Base-by-base conservation (phyloP, 2,329 filamentous ascomycete species). In the Pseudocercospora crystallina region DNA sequence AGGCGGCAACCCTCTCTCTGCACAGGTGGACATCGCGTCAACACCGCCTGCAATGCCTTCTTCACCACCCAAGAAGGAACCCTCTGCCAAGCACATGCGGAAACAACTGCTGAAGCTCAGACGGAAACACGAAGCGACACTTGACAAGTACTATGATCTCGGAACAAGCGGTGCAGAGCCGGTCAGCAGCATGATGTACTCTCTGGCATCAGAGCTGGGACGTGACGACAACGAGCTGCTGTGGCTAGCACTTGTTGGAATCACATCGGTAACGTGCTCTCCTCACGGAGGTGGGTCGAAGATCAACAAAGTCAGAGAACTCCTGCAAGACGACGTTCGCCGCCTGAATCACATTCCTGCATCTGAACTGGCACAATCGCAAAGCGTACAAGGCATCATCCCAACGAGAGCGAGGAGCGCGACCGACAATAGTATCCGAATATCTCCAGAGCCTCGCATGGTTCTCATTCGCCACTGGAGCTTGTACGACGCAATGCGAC, bases 401-500 rank as follows among this genome's bases (percentile, higher is more conserved):
- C 90, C 89, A 7, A 96, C 90, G 0, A 90, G 89, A 15, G 91
- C 90, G 7, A 80, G 87, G 54, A 94, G 87, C 56, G 90, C 94
- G 5, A 92, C 91, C 47, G 94, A 99, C 70, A 95, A 84, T 8
- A 87, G 90, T 43, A 97, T 99, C 60, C 85, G 91, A 15, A 76
- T 99, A 34, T 96, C 91, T 0, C 94, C 94, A 0, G 94, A 99
- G 66, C 95, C 94, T 8, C 87, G 89, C 35, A 96, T 99, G 61
- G 80, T 97, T 20, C 81, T 99, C 0, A 89, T 97, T 46, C 80
- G 94, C 31, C 94, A 99, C 69, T 99, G 94, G 94, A 96, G 90
- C 61, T 77, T 99, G 11, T 97, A 97, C 70, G 94, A 99, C 65
- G 96, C 90, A 69, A 97, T 99, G 94, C 80, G 97, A 10, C 94